Conservation (phyloP, 345 rosid species). For the Arabis alpina region DNA sequence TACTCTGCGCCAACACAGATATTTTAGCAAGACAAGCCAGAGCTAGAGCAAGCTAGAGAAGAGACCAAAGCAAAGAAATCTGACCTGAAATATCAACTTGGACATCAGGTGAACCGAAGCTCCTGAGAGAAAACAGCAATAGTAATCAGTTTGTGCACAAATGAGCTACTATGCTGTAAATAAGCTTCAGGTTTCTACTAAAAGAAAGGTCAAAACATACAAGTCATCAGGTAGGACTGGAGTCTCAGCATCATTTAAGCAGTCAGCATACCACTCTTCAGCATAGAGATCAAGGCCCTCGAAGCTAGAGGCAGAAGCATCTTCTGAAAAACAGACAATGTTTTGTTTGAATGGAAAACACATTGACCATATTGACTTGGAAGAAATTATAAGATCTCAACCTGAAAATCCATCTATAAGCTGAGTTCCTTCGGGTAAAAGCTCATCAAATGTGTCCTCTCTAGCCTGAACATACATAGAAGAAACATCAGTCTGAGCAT, state of each 20-base stretch:
- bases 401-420: slow-evolving; percentile 75
- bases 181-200: not conserved
- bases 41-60: not conserved
- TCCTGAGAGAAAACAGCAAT: slow-evolving; percentile 49
- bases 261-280: slow-evolving; percentile 76
- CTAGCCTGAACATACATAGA: slow-evolving; percentile 57
- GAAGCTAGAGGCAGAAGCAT: slow-evolving; percentile 55
- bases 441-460: slow-evolving; percentile 61
- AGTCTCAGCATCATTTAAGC: slow-evolving; percentile 69
- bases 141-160: slow-evolving; percentile 33
- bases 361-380: slow-evolving; percentile 22
- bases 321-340: slow-evolving; percentile 41
- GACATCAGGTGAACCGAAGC: slow-evolving; percentile 54
- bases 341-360: not conserved
- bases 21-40: not conserved
- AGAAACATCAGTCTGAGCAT: slow-evolving; percentile 19
- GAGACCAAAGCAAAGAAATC: slow-evolving; percentile 18
- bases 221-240: slow-evolving; percentile 56
- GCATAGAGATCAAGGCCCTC: slow-evolving; percentile 61
- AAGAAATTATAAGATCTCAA: slow-evolving; percentile 39
- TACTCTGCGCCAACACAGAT: slow-evolving; percentile 51
- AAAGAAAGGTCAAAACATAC: slow-evolving; percentile 49
- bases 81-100: slow-evolving; percentile 69
- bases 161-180: slow-evolving; percentile 20
- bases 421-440: slow-evolving; percentile 56